Percentiles rank a stretch among this genome's conserved stretches.
Evolutionary conservation across 805 yeast genomes (phyloP).

Genomic region (Candida berthetii): DNA sequence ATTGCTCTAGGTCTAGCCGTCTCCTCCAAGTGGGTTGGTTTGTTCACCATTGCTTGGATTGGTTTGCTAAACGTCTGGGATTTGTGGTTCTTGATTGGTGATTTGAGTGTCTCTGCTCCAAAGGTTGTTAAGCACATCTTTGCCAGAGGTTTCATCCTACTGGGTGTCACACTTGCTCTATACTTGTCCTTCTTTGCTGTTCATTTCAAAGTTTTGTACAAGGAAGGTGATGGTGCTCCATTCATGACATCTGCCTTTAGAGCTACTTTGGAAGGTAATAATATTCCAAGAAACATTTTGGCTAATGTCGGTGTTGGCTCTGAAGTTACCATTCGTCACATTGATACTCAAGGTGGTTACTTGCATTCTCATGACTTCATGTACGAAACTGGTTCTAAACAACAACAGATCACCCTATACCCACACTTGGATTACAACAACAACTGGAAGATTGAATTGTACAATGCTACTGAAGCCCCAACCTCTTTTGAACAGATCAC

Average conservation of each 20-base stretch:
- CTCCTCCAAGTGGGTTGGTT: constrained; percentile 80
- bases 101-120: constrained; percentile 43
- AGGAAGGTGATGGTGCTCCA: constrained; percentile 67
- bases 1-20: constrained; percentile 67
- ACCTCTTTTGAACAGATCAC: constrained; percentile 53
- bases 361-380: constrained; percentile 72
- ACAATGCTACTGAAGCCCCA: constrained; percentile 51
- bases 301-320: constrained; percentile 76
- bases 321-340: constrained; percentile 57
- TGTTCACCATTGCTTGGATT: constrained; percentile 75
- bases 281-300: constrained; percentile 48
- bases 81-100: constrained; percentile 71
- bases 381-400: constrained; percentile 76
- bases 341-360: constrained; percentile 72
- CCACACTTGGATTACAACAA: constrained; percentile 76
- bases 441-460: constrained; percentile 65
- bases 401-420: constrained; percentile 76
- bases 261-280: constrained; percentile 51
- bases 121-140: constrained; percentile 40
- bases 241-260: constrained; percentile 72
- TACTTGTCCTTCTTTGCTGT: constrained; percentile 55
- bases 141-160: constrained; percentile 43
- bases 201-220: constrained; percentile 51
- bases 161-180: constrained; percentile 52
- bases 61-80: constrained; percentile 57